Evolutionary conservation across 495 filamentous ascomycete species (phyloP).

Genomic region (Cladorrhinum samala): DNA sequence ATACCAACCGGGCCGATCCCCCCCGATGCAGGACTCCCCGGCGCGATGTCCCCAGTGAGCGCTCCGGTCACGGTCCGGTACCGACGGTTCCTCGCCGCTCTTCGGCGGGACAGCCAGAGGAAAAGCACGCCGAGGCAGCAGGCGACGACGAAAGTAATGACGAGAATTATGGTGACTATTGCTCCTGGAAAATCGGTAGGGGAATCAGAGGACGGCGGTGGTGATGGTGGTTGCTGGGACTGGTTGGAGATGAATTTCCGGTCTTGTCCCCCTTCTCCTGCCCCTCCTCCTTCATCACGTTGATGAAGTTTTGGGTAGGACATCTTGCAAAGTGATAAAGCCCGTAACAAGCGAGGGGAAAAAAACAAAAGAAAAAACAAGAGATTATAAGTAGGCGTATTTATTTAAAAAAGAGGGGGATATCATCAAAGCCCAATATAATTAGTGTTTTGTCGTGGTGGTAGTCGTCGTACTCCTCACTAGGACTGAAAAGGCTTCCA

Average conservation of each 20-base stretch:
- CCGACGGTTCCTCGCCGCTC: too few species aligned
- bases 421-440: not conserved
- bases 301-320: not conserved
- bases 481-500: too few species aligned
- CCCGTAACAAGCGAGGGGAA: not conserved
- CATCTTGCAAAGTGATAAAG: not conserved
- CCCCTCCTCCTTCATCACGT: not conserved
- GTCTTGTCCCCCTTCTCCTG: not conserved
- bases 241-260: too few species aligned
- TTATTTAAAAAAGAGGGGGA: too few species aligned
- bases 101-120: conserved; percentile 10
- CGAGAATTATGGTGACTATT: conserved; percentile 10
- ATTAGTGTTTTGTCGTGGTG: not conserved
- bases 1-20: too few species aligned
- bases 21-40: too few species aligned
- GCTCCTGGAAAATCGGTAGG: conserved; percentile 4
- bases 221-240: not conserved
- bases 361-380: not conserved
- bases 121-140: conserved; percentile 6
- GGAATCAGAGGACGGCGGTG: not conserved
- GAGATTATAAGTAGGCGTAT: not conserved
- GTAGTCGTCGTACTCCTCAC: too few species aligned
- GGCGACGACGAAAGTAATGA: conserved; percentile 5
- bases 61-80: too few species aligned
- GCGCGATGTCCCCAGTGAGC: too few species aligned